A percentile compares a stretch with the other conserved stretches of the same genome.
Evolutionary conservation across 768 basidiomycete species (phyloP).

Genomic region (Boletellus sp.): DNA sequence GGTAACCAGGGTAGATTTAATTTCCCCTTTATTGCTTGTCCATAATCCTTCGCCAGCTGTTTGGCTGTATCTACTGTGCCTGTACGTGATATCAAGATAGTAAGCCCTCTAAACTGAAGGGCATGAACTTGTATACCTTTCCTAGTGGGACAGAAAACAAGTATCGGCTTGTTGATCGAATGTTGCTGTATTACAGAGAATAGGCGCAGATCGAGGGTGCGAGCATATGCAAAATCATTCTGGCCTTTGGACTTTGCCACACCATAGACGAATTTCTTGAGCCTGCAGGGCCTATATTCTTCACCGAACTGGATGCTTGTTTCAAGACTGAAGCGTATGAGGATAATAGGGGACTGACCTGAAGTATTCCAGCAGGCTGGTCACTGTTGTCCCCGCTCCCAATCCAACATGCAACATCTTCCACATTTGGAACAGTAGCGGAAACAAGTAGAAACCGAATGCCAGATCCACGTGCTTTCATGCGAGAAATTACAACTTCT

Average conservation of each 20-base stretch:
- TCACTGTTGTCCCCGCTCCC: constrained; percentile 39
- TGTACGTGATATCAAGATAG: constrained; percentile 18
- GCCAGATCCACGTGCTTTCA: constrained; percentile 69
- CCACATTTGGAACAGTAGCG: constrained; percentile 91
- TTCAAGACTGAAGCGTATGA: not conserved
- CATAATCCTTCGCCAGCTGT: constrained; percentile 69
- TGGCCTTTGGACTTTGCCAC: constrained; percentile 56
- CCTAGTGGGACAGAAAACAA: constrained; percentile 87
- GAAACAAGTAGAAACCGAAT: constrained; percentile 88
- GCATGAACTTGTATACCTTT: constrained; percentile 51
- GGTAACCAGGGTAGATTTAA: constrained; percentile 64
- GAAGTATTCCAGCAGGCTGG: constrained; percentile 58
- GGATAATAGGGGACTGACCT: constrained; percentile 41
- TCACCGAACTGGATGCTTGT: constrained; percentile 73
- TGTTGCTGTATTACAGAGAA: constrained; percentile 71
- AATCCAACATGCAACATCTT: constrained; percentile 89
- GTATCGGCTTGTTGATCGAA: constrained; percentile 74
- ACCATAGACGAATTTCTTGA: constrained; percentile 70
- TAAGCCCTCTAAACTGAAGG: not conserved
- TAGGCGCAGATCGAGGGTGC: constrained; percentile 66
- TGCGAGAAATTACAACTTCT: constrained; percentile 91
- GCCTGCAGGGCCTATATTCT: constrained; percentile 82
- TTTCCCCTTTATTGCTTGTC: constrained; percentile 48
- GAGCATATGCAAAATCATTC: constrained; percentile 79
- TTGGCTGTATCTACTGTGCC: constrained; percentile 70